Base-by-base conservation (phyloP, 139 green algal species). In the Tetratostichococcus sp. region DNA sequence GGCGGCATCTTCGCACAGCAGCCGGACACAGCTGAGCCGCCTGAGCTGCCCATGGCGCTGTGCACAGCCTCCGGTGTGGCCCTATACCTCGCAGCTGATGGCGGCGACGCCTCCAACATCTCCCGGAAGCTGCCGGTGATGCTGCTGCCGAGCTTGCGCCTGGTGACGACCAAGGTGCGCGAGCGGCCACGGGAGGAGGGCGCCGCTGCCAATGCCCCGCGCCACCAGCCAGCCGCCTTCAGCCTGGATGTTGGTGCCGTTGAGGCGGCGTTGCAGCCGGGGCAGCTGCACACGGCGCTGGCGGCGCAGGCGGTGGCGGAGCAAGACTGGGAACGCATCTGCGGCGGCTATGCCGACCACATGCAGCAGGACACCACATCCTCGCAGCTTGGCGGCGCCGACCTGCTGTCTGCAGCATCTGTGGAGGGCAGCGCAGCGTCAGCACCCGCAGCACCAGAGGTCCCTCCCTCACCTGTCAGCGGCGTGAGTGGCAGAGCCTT, bases 251-350 rank as follows among this genome's bases (percentile, higher is more conserved):
- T 75, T 35, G 2, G 14, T 1, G 23, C 3, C 0, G 17, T 82
- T 0, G 72, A 74, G 25, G 4, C 67, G 4, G 77, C 72, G 5
- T 57, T 81, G 57, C 77, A 82, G 42, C 77, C 77, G 30, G 81
- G 72, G 67, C 77, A 82, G 35, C 31, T 82, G 28, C 65, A 43
- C 68, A 82, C 73, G 73, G 35, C 67, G 57, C 43, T 67, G 25
- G 31, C 73, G 35, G 77, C 77, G 4, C 31, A 26, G 17, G 19
- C 50, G 14, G 50, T 17, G 19, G 50, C 50, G 11, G 50, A 8
- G 50, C 50, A 62, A 17, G 50, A 62, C 50, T 62, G 50, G 50
- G 50, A 25, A 2, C 50, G 50, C 50, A 62, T 62, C 50, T 62
- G 50, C 50, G 50, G 50, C 50, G 50, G 19, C 14, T 62, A 62